phyloP scores from a whole-genome alignment of 2,329 filamentous ascomycete species.

The Aspergillus aculeatinus region DNA sequence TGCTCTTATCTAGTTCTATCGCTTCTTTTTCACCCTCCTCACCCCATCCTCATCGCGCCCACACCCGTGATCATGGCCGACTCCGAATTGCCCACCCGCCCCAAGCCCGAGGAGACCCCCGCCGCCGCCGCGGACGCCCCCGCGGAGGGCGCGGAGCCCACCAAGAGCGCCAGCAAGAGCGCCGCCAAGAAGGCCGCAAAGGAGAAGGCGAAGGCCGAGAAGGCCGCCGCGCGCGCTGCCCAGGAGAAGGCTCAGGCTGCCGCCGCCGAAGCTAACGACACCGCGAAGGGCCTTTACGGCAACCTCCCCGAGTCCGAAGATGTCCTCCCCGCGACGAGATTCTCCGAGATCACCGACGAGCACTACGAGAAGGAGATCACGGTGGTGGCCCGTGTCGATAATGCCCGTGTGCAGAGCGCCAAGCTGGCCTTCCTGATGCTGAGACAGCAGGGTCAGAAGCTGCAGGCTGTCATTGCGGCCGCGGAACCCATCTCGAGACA shows the following conservation, averaged over 20 bases:
- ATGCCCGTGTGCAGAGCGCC: constrained; percentile 80
- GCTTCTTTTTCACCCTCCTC: not conserved
- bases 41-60: not conserved
- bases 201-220: constrained; percentile 83
- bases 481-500: constrained; percentile 67
- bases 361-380: constrained; percentile 70
- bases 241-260: constrained; percentile 70
- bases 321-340: constrained; percentile 59
- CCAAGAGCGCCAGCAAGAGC: constrained; percentile 63
- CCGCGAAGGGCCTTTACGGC: constrained; percentile 75
- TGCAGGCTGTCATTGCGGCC: constrained; percentile 76
- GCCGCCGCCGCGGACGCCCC: constrained; percentile 28
- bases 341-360: constrained; percentile 57
- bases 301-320: constrained; percentile 60
- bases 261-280: constrained; percentile 60
- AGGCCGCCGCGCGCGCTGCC: constrained; percentile 69
- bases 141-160: constrained; percentile 36
- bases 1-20: not conserved
- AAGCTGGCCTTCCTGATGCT: constrained; percentile 91
- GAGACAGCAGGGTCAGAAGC: constrained; percentile 71
- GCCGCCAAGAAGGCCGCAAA: constrained; percentile 84
- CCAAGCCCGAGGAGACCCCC: constrained; percentile 39
- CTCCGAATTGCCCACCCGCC: constrained; percentile 40
- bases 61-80: constrained; percentile 35
- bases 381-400: constrained; percentile 80